Conservation (phyloP, 1,284 basidiomycete genomes). For the Malassezia restricta region DNA sequence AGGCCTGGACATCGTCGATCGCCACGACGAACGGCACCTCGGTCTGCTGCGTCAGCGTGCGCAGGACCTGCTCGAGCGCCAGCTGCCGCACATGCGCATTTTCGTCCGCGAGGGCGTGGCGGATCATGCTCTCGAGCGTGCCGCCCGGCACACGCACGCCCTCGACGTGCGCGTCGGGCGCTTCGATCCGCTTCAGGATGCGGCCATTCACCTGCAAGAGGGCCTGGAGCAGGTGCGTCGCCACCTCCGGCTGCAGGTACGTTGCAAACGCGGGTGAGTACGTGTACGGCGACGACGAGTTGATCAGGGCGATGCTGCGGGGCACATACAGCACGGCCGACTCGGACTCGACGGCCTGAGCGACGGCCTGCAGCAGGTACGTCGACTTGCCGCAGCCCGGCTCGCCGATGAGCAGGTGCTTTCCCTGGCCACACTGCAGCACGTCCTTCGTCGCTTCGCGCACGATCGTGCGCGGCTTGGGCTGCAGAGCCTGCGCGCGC, state of each 20-base stretch:
- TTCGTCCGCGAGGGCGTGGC: slow-evolving; percentile 7
- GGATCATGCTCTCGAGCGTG: slow-evolving; percentile 19
- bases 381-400: slow-evolving; percentile 72
- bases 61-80: slow-evolving; percentile 58
- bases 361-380: slow-evolving; percentile 65
- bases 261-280: slow-evolving; percentile 66
- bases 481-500: slow-evolving; percentile 26
- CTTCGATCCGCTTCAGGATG: slow-evolving; percentile 17
- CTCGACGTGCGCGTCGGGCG: slow-evolving; percentile 16
- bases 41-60: slow-evolving; percentile 58
- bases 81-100: slow-evolving; percentile 47
- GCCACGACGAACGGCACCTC: slow-evolving; percentile 65
- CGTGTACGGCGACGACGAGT: slow-evolving; percentile 62
- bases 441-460: slow-evolving; percentile 16
- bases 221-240: slow-evolving; percentile 42
- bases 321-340: slow-evolving; percentile 88
- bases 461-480: slow-evolving; percentile 16
- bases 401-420: slow-evolving; percentile 49
- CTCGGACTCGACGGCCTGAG: slow-evolving; percentile 58
- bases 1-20: slow-evolving; percentile 71
- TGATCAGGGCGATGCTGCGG: slow-evolving; percentile 62
- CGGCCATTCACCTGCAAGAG: slow-evolving; percentile 45
- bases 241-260: slow-evolving; percentile 61
- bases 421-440: slow-evolving; percentile 11
- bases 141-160: slow-evolving; percentile 10